Conservation (phyloP, 192 early-diverging fungal species). For the Coemansia sp. region DNA sequence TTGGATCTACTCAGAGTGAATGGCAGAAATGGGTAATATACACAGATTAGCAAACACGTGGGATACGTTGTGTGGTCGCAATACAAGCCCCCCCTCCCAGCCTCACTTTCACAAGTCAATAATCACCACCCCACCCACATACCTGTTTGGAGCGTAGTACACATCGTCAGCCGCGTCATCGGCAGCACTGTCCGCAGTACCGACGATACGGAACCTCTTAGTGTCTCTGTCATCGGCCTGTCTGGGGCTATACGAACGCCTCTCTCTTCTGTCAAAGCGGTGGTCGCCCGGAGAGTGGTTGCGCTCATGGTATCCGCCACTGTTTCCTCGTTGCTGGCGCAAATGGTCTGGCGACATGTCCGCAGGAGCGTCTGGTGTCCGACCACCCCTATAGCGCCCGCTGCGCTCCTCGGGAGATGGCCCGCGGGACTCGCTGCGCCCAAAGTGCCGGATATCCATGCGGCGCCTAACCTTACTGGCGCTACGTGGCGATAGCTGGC, state of each 20-base stretch:
- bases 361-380: background rate
- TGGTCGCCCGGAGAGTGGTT: background rate
- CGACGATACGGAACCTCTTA: slow-evolving; percentile 4
- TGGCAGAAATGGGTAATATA: background rate
- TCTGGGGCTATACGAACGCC: slow-evolving; percentile 29
- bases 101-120: background rate
- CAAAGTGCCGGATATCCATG: slow-evolving; percentile 37
- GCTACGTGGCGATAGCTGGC: slow-evolving; percentile 24
- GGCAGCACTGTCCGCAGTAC: background rate
- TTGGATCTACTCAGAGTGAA: slow-evolving; percentile 7
- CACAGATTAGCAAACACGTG: background rate
- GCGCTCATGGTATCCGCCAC: background rate
- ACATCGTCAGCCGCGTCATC: background rate
- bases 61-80: background rate
- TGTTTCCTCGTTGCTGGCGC: background rate
- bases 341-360: background rate
- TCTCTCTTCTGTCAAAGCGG: slow-evolving; percentile 11
- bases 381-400: slow-evolving; percentile 2
- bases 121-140: too few relatives aligned
- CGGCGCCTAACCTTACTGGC: slow-evolving; percentile 33
- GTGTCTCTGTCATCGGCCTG: background rate
- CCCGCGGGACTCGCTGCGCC: slow-evolving; percentile 35
- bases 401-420: background rate
- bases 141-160: slow-evolving; percentile 19
- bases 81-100: background rate